Conservation (phyloP, 2,329 filamentous ascomycete genomes). For the Neopestalotiopsis sp. region DNA sequence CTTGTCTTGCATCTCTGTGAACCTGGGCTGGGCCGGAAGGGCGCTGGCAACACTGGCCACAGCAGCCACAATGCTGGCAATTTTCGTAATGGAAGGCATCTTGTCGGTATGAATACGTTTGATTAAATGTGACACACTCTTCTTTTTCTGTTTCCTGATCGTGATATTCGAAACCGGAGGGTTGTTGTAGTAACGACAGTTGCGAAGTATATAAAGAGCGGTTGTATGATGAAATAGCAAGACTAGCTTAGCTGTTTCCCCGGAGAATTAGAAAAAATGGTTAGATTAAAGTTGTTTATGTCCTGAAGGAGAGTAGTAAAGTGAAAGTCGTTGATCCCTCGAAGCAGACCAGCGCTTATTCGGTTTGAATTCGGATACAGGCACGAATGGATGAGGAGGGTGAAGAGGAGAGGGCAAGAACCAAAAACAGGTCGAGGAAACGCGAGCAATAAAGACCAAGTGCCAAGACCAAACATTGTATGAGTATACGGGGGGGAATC, state of each 20-base stretch:
- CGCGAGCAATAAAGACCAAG: conserved; percentile 32
- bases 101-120: conserved; percentile 32
- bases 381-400: conserved; percentile 36
- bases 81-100: conserved; percentile 55
- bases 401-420: conserved; percentile 32
- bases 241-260: conserved; percentile 45
- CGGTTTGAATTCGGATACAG: conserved; percentile 31
- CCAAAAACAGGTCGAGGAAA: conserved; percentile 34
- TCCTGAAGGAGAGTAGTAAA: conserved; percentile 35
- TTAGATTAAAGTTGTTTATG: conserved; percentile 40
- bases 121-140: conserved; percentile 29
- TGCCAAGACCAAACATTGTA: conserved; percentile 20
- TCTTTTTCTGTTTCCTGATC: conserved; percentile 26
- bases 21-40: conserved; percentile 48
- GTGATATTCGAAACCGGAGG: conserved; percentile 19
- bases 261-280: conserved; percentile 32
- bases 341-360: conserved; percentile 59
- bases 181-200: conserved; percentile 22
- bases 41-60: conserved; percentile 53
- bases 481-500: conserved; percentile 12
- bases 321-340: conserved; percentile 40
- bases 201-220: conserved; percentile 20
- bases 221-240: conserved; percentile 34
- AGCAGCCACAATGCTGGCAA: conserved; percentile 44
- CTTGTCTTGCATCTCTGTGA: conserved; percentile 49